These are phyloP conservation scores for Pseudozyma hubeiensis DNA, from an alignment of 1,284 basidiomycete genomes.

Conservation along the genomic window DNA sequence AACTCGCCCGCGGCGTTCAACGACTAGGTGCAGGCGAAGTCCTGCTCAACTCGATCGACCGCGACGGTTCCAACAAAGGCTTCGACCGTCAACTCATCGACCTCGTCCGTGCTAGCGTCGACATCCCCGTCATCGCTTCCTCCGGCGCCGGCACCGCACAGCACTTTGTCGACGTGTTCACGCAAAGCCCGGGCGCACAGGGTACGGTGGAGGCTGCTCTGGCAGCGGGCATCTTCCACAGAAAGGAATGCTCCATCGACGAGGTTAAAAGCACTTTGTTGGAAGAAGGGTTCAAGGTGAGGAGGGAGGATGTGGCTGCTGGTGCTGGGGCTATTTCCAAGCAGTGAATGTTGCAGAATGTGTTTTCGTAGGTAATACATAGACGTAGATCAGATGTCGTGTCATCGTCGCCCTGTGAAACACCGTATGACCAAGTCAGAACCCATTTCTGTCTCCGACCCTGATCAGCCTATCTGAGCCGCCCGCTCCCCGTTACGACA, in stretches of 20 bases:
- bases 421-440: too few species aligned
- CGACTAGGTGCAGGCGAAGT: slow-evolving; percentile 93
- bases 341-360: slow-evolving; percentile 13
- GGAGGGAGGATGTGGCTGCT: slow-evolving; percentile 47
- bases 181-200: slow-evolving; percentile 42
- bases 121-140: slow-evolving; percentile 92
- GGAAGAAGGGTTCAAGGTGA: slow-evolving; percentile 52
- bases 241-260: slow-evolving; percentile 80
- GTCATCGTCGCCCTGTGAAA: too few species aligned
- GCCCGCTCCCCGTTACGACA: slow-evolving; percentile 12
- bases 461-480: too few species aligned
- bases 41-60: slow-evolving; percentile 94
- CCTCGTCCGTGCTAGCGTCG: slow-evolving; percentile 79
- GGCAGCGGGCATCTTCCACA: slow-evolving; percentile 97
- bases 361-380: too few species aligned
- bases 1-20: slow-evolving; percentile 90
- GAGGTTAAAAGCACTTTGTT: slow-evolving; percentile 69
- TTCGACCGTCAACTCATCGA: slow-evolving; percentile 88
- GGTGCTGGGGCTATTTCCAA: slow-evolving; percentile 51
- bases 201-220: slow-evolving; percentile 84
- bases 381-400: too few species aligned
- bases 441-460: too few species aligned
- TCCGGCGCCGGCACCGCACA: slow-evolving; percentile 83
- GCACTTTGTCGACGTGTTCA: slow-evolving; percentile 84
- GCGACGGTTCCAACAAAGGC: slow-evolving; percentile 91